These are phyloP conservation scores for Hymenoscyphus infarciens DNA, from an alignment of 2,329 filamentous ascomycete species.

Conservation along the genomic window DNA sequence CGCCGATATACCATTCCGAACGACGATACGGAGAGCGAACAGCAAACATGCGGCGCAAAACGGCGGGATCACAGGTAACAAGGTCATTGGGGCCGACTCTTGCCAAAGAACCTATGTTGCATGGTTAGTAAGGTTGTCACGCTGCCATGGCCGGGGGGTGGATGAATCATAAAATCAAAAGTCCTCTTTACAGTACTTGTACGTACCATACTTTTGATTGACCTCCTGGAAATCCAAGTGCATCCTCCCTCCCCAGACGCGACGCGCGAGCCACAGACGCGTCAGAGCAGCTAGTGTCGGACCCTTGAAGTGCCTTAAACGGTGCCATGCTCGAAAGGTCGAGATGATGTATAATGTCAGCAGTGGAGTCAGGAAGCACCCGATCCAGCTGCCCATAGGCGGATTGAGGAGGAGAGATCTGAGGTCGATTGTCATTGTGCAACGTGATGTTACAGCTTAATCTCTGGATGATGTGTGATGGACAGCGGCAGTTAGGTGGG, in stretches of 20 bases:
- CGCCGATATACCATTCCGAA: constrained; percentile 38
- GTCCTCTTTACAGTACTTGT: too few species aligned
- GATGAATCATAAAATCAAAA: background rate
- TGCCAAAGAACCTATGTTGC: constrained; percentile 14
- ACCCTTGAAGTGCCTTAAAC: constrained; percentile 19
- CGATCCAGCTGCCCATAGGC: background rate
- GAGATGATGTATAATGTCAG: constrained; percentile 1
- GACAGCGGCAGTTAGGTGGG: background rate
- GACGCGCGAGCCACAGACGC: constrained; percentile 20
- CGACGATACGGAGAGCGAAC: constrained; percentile 26
- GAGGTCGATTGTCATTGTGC: constrained; percentile 2
- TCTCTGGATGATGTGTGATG: too few species aligned
- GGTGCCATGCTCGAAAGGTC: constrained; percentile 1
- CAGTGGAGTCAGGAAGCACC: background rate
- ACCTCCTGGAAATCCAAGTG: constrained; percentile 19
- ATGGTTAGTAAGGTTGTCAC: background rate
- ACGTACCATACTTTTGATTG: constrained; percentile 24
- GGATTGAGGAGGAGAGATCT: background rate
- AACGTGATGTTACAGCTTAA: background rate
- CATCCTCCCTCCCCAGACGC: constrained; percentile 16
- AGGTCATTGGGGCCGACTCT: constrained; percentile 30
- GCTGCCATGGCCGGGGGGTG: background rate
- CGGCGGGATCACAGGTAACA: constrained; percentile 25
- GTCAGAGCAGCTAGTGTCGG: constrained; percentile 19
- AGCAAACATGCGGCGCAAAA: constrained; percentile 22